Evolutionary conservation across 1,139 yeast species (phyloP).

Genomic region (Lodderomyces pseudojiufengensis): DNA sequence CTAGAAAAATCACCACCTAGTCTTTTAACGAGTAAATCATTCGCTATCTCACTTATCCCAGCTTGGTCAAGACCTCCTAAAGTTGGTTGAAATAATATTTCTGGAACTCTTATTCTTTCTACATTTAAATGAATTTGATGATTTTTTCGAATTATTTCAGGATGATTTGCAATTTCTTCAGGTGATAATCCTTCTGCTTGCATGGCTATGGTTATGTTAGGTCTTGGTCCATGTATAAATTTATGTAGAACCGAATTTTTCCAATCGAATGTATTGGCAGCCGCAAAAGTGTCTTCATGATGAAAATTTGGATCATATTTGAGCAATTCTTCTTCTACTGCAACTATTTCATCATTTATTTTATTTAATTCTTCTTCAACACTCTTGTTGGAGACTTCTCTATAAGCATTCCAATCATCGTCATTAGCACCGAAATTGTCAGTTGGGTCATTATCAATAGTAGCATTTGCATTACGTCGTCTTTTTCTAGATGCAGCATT

Average conservation of each 20-base stretch:
- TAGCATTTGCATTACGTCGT: slow-evolving; percentile 52
- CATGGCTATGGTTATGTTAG: slow-evolving; percentile 41
- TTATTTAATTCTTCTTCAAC: slow-evolving; percentile 74
- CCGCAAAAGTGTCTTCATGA: slow-evolving; percentile 75
- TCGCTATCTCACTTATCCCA: slow-evolving; percentile 74
- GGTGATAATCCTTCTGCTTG: slow-evolving; percentile 43
- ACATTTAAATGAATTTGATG: slow-evolving; percentile 89
- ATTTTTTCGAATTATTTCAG: slow-evolving; percentile 42
- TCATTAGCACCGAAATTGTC: slow-evolving; percentile 96
- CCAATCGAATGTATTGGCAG: slow-evolving; percentile 80
- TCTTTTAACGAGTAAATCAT: slow-evolving; percentile 61
- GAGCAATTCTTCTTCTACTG: slow-evolving; percentile 69
- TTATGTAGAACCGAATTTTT: slow-evolving; percentile 72
- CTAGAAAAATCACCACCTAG: slow-evolving; percentile 49
- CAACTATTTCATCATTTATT: slow-evolving; percentile 56
- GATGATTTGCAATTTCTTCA: slow-evolving; percentile 43
- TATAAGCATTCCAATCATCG: slow-evolving; percentile 91
- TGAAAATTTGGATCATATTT: slow-evolving; percentile 83
- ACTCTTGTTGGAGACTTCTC: slow-evolving; percentile 73
- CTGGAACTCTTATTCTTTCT: slow-evolving; percentile 91
- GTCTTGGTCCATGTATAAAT: slow-evolving; percentile 87
- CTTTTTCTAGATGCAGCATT: slow-evolving; percentile 41
- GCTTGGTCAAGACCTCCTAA: slow-evolving; percentile 97
- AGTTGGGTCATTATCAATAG: slow-evolving; percentile 86
- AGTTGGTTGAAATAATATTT: slow-evolving; percentile 87